Base-by-base conservation (phyloP, 2,329 filamentous ascomycete species). In the Cladophialophora yegresii region DNA sequence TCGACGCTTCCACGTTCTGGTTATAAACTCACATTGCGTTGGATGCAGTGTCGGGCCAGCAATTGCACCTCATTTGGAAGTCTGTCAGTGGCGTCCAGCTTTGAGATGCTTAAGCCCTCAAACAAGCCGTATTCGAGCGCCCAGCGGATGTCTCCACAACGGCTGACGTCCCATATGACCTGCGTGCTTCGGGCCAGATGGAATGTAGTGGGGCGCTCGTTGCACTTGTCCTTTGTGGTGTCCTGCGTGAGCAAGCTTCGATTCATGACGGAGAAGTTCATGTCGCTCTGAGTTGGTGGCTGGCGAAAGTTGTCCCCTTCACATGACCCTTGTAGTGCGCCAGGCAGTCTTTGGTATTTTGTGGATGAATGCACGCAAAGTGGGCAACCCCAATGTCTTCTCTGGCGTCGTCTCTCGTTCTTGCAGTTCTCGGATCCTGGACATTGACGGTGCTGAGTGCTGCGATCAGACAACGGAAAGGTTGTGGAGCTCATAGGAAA, bases 231-330 rank as follows among this genome's bases (percentile, higher is more conserved):
- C n/a, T n/a, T 40, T 9, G 57, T 59, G 28, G 45, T 45, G 16
- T 59, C 45, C 26, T 59, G 57, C 28, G 10, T 59, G 22, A 59
- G 57, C 45, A 59, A 28, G 47, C 45, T 59, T 20, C 43, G 57
- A 23, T 51, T 50, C n/a, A 59, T 59, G 28, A 28, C 36, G 7
- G 57, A 59, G 32, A 49, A 32, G 12, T 9, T 13, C 20, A 59
- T 51, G 45, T 40, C 45, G 28, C 28, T 7, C 47, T 10, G 22
- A 26, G 10, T 53, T 30, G 30, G 16, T 32, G 23, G 51, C 23
- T 28, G 23, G 47, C 9, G 9, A 58, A 43, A 8, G 5, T n/a
- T 7, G 2, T 20, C 36, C 5, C n/a, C n/a, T n/a, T 43, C 16
- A 43, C 13, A 40, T 59, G 57, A 12, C 47, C 23, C 20, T 53